Evolutionary conservation across 768 basidiomycete genomes (phyloP).

Genomic region (Lactarius vividus): DNA sequence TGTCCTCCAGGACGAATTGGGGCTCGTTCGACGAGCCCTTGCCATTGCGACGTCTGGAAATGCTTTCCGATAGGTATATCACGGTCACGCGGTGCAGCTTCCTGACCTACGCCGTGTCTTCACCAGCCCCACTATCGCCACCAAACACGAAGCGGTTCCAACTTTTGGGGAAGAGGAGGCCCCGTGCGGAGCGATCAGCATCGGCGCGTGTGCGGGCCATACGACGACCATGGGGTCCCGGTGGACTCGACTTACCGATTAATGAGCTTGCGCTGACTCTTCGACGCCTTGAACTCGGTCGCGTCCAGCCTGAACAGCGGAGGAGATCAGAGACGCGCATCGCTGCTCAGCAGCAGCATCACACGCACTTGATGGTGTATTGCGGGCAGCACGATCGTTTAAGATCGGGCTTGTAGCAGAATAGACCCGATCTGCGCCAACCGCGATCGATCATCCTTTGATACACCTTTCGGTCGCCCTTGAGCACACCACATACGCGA

Average conservation of each 20-base stretch:
- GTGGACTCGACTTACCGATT: slow-evolving; percentile 55
- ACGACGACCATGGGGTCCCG: neutral
- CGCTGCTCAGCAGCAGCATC: neutral
- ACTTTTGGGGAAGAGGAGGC: slow-evolving; percentile 36
- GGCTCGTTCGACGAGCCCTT: slow-evolving; percentile 12
- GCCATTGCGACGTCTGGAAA: slow-evolving; percentile 1
- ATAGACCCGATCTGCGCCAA: slow-evolving; percentile 80
- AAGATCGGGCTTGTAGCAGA: slow-evolving; percentile 88
- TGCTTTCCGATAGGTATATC: neutral
- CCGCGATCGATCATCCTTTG: slow-evolving; percentile 82
- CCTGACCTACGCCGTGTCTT: slow-evolving; percentile 29
- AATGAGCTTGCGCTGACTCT: slow-evolving; percentile 71
- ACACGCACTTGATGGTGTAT: slow-evolving; percentile 82
- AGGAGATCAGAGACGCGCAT: neutral
- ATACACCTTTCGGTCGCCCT: slow-evolving; percentile 50
- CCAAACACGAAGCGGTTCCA: slow-evolving; percentile 69
- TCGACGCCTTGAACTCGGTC: slow-evolving; percentile 60
- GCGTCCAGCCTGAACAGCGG: slow-evolving; percentile 56
- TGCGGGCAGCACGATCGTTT: slow-evolving; percentile 85
- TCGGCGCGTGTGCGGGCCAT: neutral
- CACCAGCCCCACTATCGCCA: slow-evolving; percentile 35
- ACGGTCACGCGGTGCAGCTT: neutral
- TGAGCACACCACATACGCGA: neutral
- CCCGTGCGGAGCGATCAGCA: neutral
- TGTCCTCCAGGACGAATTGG: slow-evolving; percentile 43